A percentile compares a stretch with the other conserved stretches of the same genome.
Evolutionary conservation across 106 monocot genomes (phyloP).

Genomic region (Ottelia alismoides): DNA sequence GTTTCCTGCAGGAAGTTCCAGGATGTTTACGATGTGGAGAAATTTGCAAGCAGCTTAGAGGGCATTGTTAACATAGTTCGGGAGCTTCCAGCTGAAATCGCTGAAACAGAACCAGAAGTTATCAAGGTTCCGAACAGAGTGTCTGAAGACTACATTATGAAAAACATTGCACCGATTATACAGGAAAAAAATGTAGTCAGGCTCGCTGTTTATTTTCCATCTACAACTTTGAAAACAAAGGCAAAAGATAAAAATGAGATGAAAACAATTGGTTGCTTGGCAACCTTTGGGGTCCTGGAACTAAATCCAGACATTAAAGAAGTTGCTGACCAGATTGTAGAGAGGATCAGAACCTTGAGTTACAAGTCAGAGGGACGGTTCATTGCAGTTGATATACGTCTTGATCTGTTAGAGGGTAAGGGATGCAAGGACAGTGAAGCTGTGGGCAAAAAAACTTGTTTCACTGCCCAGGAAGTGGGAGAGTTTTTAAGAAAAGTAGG

Average conservation of each 20-base stretch:
- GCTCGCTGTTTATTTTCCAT: conserved; percentile 36
- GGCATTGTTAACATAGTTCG: conserved; percentile 33
- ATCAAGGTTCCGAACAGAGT: conserved; percentile 41
- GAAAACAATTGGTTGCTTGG: conserved; percentile 38
- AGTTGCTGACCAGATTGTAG: conserved; percentile 33
- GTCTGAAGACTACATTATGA: conserved; percentile 36
- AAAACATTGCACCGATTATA: conserved; percentile 47
- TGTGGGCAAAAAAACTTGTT: conserved; percentile 31
- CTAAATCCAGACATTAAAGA: conserved; percentile 31
- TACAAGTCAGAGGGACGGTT: conserved; percentile 32
- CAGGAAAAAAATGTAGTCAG: conserved; percentile 25
- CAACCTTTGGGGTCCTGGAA: conserved; percentile 51
- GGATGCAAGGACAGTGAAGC: conserved; percentile 29
- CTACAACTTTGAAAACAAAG: conserved; percentile 15
- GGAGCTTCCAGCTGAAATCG: conserved; percentile 34
- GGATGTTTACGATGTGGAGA: conserved; percentile 51
- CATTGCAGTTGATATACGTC: conserved; percentile 50
- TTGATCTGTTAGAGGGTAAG: conserved; percentile 40
- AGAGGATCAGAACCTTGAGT: conserved; percentile 29
- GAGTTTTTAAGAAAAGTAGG: conserved; percentile 44
- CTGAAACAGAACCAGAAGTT: conserved; percentile 26
- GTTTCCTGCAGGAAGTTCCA: conserved; percentile 36
- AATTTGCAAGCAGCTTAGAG: conserved; percentile 38
- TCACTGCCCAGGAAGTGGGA: conserved; percentile 32
- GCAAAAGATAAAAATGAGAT: conserved; percentile 7